Evolutionary conservation across 106 monocot species (phyloP).

Genomic region (Dendrobium chrysotoxum): DNA sequence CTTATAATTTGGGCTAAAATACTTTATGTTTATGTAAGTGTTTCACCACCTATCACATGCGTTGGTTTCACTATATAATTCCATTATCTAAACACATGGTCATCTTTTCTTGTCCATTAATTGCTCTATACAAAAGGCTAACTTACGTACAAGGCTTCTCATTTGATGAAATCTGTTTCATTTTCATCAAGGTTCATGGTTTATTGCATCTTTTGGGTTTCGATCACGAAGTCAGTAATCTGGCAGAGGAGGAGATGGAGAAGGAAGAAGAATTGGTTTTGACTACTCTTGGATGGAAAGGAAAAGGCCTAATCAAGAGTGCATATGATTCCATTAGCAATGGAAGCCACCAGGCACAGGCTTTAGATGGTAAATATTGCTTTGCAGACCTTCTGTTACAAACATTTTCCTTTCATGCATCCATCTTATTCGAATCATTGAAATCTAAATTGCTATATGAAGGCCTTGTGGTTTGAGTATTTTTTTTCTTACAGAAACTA

Average conservation of each 20-base stretch:
- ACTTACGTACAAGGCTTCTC: neutral
- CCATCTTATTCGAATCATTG: constrained; percentile 12
- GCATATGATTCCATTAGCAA: constrained; percentile 32
- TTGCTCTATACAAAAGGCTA: neutral
- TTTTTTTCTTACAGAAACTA: constrained; percentile 37
- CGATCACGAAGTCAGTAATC: constrained; percentile 68
- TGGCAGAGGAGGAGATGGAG: constrained; percentile 83
- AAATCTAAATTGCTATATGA: constrained; percentile 23
- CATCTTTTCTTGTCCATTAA: neutral
- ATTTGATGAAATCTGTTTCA: neutral
- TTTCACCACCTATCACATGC: neutral
- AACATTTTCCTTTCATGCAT: neutral
- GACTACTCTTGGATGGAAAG: constrained; percentile 90
- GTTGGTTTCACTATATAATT: neutral
- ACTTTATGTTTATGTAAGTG: neutral
- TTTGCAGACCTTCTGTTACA: neutral
- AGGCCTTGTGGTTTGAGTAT: constrained; percentile 24
- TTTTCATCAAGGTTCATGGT: constrained; percentile 63
- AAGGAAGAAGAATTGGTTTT: constrained; percentile 74
- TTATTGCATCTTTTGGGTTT: constrained; percentile 91
- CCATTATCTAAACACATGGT: neutral
- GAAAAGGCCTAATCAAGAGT: constrained; percentile 74
- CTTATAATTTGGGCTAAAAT: neutral
- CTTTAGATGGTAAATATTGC: constrained; percentile 35
- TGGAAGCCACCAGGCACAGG: constrained; percentile 26